Percentiles rank a stretch among this genome's conserved stretches.
Evolutionary conservation across 208 protist genomes (phyloP).

Genomic region (Leishmania martiniquensis): DNA sequence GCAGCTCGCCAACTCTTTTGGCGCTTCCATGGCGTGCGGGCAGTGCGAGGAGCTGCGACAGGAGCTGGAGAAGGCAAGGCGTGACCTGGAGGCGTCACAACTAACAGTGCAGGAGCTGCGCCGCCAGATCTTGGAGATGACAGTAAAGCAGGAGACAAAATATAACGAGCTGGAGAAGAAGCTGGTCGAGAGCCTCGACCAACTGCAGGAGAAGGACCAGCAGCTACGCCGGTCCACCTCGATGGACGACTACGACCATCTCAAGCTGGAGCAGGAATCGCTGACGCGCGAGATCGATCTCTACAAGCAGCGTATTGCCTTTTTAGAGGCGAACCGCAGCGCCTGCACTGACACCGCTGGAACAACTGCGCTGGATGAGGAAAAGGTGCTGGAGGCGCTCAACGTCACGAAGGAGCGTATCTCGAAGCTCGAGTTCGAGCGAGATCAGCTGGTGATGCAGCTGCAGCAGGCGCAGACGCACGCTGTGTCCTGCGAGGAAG

Average conservation of each 20-base stretch:
- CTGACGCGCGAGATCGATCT: conserved; percentile 47
- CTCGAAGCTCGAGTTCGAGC: conserved; percentile 64
- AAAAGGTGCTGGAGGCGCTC: conserved; percentile 56
- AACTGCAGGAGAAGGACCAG: conserved; percentile 34
- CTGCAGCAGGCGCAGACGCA: conserved; percentile 55
- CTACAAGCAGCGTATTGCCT: conserved; percentile 39
- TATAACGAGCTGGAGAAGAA: conserved; percentile 41
- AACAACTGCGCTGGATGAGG: conserved; percentile 37
- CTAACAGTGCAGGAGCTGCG: conserved; percentile 30
- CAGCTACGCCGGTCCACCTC: conserved; percentile 37
- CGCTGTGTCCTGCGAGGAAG: conserved; percentile 43
- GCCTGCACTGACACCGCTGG: conserved; percentile 6
- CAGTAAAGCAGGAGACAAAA: conserved; percentile 42
- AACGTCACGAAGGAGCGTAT: conserved; percentile 63
- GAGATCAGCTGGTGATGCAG: conserved; percentile 45
- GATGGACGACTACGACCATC: conserved; percentile 33
- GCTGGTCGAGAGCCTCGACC: conserved; percentile 40
- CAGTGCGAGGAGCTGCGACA: conserved; percentile 28
- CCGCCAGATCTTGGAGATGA: conserved; percentile 29
- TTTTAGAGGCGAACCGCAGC: conserved; percentile 30
- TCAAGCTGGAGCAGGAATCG: conserved; percentile 45
- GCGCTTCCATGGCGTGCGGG: conserved; percentile 16
- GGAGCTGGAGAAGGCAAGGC: conserved; percentile 26
- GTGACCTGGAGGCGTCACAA: conserved; percentile 25
- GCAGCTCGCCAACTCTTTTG: conserved; percentile 30